Base-by-base conservation (phyloP, 345 rosid species). In the sweet orange (Citrus sinensis) region DNA sequence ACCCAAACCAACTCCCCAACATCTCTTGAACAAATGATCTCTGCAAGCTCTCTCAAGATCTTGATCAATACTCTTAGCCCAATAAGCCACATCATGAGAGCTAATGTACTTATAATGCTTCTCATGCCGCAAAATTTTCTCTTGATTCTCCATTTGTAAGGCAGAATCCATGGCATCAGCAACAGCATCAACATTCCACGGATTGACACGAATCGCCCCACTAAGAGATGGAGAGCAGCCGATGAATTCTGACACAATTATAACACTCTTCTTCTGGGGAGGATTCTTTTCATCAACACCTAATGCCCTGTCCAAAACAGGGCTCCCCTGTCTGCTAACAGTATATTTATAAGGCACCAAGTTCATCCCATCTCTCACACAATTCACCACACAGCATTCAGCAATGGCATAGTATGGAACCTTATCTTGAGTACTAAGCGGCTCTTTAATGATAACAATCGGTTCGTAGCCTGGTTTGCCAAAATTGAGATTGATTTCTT, bases 211-310 rank as follows among this genome's bases (percentile, higher is more conserved):
- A 51, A 89, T 88, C 0, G 98, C 97, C 1, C 98, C 98, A 37
- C 98, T 94, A 32, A 94, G 88, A 68, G 98, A 94, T 2, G 98
- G 98, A 0, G 98, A 92, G 80, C 98, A 94, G 5, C 98, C 98
- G 0, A 91, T 90, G 88, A 94, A 94, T 81, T 94, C 98, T 6
- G 98, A 94, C 24, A 94, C 93, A 73, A 94, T 87, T 34, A 92
- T 83, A 35, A 89, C 90, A 79, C 98, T 94, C 70, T 84, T 82
- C 86, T 83, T 89, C 9, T 79, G 81, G 64, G 74, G 22, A 2
- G 73, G 54, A 20, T 75, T 70, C 75, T 74, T 83, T 60, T 84
- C 81, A n/a, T 83, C 70, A 39, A 84, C 79, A 68, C 91, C 90
- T 75, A 93, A 74, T 6, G 90, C 92, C 51, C 74, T 61, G 73